Percentiles rank a stretch among this genome's conserved stretches.
Conservation (phyloP, 192 early-diverging fungal genomes). For the Backusella psychrophila region DNA sequence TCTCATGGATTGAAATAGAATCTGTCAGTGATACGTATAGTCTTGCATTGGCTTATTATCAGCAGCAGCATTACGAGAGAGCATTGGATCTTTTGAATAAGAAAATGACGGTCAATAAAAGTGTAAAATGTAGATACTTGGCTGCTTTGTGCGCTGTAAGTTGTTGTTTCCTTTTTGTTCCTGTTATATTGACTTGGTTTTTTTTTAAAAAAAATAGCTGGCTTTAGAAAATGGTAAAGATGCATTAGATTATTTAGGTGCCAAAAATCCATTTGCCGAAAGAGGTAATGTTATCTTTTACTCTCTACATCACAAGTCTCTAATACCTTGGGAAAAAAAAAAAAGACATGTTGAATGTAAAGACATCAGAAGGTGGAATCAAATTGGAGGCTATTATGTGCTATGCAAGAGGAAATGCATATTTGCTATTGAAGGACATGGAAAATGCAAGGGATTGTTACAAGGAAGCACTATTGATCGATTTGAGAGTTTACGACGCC, state of each 20-base stretch:
- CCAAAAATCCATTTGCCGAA: slow-evolving; percentile 44
- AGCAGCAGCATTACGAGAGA: slow-evolving; percentile 44
- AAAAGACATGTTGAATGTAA: background rate
- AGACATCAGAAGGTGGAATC: background rate
- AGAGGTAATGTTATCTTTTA: background rate
- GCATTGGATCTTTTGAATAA: slow-evolving; percentile 46
- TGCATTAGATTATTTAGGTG: slow-evolving; percentile 52
- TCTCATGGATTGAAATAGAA: slow-evolving; percentile 26
- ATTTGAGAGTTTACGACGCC: slow-evolving; percentile 69
- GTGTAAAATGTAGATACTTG: slow-evolving; percentile 50
- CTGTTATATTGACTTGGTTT: background rate
- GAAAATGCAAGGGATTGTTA: slow-evolving; percentile 56
- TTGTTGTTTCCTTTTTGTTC: background rate
- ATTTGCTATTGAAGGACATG: slow-evolving; percentile 45
- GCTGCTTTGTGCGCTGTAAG: slow-evolving; percentile 54
- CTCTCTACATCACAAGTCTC: too few relatives aligned
- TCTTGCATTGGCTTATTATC: slow-evolving; percentile 48
- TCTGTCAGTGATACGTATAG: slow-evolving; percentile 47
- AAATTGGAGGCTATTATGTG: slow-evolving; percentile 65
- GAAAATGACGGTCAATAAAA: slow-evolving; percentile 37
- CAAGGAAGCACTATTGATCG: slow-evolving; percentile 58
- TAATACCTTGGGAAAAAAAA: too few relatives aligned
- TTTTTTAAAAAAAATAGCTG: slow-evolving; percentile 33
- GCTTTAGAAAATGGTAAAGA: slow-evolving; percentile 50
- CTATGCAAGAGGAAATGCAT: slow-evolving; percentile 57